phyloP scores from a whole-genome alignment of 1,284 basidiomycete species.

The Irpex rosettiformis region DNA sequence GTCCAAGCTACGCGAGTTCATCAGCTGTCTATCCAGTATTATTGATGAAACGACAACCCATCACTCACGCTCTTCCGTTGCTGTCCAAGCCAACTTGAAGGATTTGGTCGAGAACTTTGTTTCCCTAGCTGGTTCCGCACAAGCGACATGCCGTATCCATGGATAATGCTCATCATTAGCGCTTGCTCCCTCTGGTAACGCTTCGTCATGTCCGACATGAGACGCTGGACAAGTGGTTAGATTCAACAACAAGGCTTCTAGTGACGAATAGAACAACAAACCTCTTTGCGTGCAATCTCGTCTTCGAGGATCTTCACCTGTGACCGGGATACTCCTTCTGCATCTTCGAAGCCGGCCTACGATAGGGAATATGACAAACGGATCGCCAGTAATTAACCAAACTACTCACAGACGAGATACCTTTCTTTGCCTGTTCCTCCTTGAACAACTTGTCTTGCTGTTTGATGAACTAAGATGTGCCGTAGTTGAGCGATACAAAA shows the following conservation, averaged over 20 bases:
- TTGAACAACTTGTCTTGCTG: constrained; percentile 87
- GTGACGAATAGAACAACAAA: constrained; percentile 24
- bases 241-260: constrained; percentile 10
- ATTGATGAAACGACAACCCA: constrained; percentile 2
- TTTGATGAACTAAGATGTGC: constrained; percentile 74
- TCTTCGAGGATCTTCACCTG: constrained; percentile 72
- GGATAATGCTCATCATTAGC: constrained; percentile 75
- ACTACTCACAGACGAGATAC: constrained; percentile 27
- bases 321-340: constrained; percentile 62
- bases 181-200: constrained; percentile 76
- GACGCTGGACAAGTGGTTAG: constrained; percentile 35
- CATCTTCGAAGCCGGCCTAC: constrained; percentile 66
- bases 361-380: neutral
- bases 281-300: constrained; percentile 63
- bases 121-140: constrained; percentile 47
- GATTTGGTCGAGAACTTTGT: constrained; percentile 33
- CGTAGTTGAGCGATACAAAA: constrained; percentile 2
- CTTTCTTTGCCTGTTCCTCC: constrained; percentile 61
- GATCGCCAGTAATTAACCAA: no score
- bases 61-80: constrained; percentile 50
- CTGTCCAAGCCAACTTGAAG: constrained; percentile 57
- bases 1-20: constrained; percentile 36
- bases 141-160: constrained; percentile 63
- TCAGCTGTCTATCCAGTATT: constrained; percentile 7
- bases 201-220: constrained; percentile 51